Conservation (phyloP, 768 basidiomycete species). For the Trametes villosa region DNA sequence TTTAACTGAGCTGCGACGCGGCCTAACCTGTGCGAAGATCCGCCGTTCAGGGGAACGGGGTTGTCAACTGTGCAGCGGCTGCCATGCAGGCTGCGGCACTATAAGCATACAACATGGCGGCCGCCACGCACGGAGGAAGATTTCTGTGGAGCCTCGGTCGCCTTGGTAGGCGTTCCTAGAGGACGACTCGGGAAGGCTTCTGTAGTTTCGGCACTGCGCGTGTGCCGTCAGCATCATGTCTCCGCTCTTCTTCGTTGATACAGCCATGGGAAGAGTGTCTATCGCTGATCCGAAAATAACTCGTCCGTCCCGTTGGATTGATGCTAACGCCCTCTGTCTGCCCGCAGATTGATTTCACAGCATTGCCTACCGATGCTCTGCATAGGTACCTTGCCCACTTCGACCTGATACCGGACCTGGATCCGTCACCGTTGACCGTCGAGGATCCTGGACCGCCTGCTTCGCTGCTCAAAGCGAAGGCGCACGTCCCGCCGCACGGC, state of each 20-base stretch:
- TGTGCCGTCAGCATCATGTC: background rate
- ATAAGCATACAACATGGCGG: background rate
- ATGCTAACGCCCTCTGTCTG: conserved; percentile 2
- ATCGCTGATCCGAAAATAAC: background rate
- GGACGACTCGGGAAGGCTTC: background rate
- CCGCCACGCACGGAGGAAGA: background rate
- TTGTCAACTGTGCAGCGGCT: background rate
- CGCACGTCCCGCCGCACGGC: conserved; percentile 43
- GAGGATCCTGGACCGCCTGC: conserved; percentile 75
- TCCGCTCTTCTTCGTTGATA: conserved; percentile 1
- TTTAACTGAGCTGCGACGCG: background rate
- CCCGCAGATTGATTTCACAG: conserved; percentile 73
- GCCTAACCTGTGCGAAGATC: background rate
- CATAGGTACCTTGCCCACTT: conserved; percentile 76
- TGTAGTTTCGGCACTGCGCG: conserved; percentile 1
- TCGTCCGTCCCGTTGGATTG: background rate
- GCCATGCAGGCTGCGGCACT: background rate
- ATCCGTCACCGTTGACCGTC: conserved; percentile 68
- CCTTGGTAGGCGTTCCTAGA: conserved; percentile 12
- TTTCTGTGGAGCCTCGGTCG: conserved; percentile 8
- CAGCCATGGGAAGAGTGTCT: background rate
- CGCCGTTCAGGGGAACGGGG: background rate
- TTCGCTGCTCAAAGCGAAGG: conserved; percentile 54
- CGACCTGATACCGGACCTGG: conserved; percentile 70
- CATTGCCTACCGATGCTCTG: conserved; percentile 65